Percentiles rank a stretch among this genome's conserved stretches.
phyloP scores from a whole-genome alignment of 768 basidiomycete species.

The Paxillus rubicundulus region DNA sequence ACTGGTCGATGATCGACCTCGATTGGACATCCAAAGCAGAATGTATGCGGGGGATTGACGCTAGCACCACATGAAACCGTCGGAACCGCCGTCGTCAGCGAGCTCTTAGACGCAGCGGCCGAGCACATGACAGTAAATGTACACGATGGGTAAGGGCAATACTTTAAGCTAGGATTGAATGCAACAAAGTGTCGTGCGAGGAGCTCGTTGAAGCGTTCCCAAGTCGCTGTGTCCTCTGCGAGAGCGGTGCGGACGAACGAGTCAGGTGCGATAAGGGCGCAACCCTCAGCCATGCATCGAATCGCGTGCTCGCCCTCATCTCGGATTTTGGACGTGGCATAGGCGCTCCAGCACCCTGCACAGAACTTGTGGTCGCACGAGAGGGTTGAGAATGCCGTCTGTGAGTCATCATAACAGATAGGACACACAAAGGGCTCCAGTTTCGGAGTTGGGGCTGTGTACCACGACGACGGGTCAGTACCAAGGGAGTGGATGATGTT shows the following conservation, averaged over 20 bases:
- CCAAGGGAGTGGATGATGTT: neutral
- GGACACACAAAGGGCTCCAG: slow-evolving; percentile 77
- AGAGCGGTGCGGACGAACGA: slow-evolving; percentile 58
- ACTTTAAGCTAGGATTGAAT: slow-evolving; percentile 79
- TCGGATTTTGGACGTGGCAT: slow-evolving; percentile 74
- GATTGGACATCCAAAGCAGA: slow-evolving; percentile 93
- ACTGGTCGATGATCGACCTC: slow-evolving; percentile 91
- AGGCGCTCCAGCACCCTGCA: slow-evolving; percentile 79
- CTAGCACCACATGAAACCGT: slow-evolving; percentile 81
- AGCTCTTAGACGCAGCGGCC: slow-evolving; percentile 69
- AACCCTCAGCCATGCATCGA: slow-evolving; percentile 80
- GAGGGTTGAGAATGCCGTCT: slow-evolving; percentile 68
- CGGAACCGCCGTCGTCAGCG: slow-evolving; percentile 79
- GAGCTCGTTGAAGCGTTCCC: slow-evolving; percentile 79
- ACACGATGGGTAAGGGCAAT: slow-evolving; percentile 94
- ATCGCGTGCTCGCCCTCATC: slow-evolving; percentile 74
- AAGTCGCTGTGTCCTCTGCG: slow-evolving; percentile 50
- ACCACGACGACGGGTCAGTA: neutral
- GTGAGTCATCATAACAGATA: slow-evolving; percentile 85
- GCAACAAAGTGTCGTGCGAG: slow-evolving; percentile 88
- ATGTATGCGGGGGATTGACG: slow-evolving; percentile 59
- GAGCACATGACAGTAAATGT: slow-evolving; percentile 91
- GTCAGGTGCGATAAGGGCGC: slow-evolving; percentile 64
- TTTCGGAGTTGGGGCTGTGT: slow-evolving; percentile 24
- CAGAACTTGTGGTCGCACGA: slow-evolving; percentile 87